Evolutionary conservation across 73 alveolate species (phyloP).

Genomic region (Loxodes magnus): DNA sequence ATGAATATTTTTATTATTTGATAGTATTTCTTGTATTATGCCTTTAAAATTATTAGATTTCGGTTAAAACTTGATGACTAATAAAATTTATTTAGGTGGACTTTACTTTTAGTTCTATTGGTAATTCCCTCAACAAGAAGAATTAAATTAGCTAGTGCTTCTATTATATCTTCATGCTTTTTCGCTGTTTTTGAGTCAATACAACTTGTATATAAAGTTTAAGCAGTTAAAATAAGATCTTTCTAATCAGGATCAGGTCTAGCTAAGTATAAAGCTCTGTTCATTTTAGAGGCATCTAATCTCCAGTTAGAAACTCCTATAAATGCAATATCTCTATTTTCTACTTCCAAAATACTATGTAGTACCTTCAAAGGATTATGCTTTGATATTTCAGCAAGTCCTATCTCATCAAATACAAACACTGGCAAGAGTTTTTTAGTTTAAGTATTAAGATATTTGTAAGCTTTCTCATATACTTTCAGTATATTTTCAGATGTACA

Average conservation of each 20-base stretch:
- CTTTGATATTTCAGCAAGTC: slow-evolving; percentile 15
- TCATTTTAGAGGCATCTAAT: slow-evolving; percentile 52
- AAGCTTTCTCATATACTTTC: slow-evolving; percentile 16
- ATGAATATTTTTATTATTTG: too few relatives aligned
- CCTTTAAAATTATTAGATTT: too few relatives aligned
- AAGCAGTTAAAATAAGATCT: slow-evolving; percentile 45
- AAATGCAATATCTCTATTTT: slow-evolving; percentile 27
- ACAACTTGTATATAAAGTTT: slow-evolving; percentile 30
- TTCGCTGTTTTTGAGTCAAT: too few relatives aligned
- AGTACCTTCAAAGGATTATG: slow-evolving; percentile 16
- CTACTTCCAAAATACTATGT: slow-evolving; percentile 2
- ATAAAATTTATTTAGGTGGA: too few relatives aligned
- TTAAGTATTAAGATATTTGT: not conserved
- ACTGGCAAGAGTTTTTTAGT: slow-evolving; percentile 2
- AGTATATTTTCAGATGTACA: slow-evolving; percentile 6
- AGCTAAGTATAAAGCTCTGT: slow-evolving; percentile 46
- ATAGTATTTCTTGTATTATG: too few relatives aligned
- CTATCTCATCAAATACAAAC: slow-evolving; percentile 17
- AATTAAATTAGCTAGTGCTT: slow-evolving; percentile 30
- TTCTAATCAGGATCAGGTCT: slow-evolving; percentile 43
- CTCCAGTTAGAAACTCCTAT: slow-evolving; percentile 30
- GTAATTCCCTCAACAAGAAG: too few relatives aligned
- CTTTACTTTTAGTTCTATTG: too few relatives aligned
- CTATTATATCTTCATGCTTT: slow-evolving; percentile 20
- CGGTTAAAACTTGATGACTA: too few relatives aligned